A percentile compares a stretch with the other conserved stretches of the same genome.
Evolutionary conservation across 148 eudicot genomes (phyloP).

Genomic region (Amaranthus palmeri): DNA sequence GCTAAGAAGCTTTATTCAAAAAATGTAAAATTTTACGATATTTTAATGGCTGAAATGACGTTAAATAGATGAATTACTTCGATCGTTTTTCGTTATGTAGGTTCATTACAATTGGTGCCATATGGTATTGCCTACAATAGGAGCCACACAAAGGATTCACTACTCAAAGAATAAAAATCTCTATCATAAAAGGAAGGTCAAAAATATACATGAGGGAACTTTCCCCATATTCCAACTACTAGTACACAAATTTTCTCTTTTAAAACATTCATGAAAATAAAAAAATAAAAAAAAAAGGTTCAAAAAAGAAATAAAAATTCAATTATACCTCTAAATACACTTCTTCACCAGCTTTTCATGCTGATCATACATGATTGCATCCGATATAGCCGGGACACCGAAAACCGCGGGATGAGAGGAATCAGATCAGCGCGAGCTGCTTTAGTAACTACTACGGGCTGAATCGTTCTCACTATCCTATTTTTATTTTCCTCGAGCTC

Average conservation of each 20-base stretch:
- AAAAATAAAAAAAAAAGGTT: not conserved
- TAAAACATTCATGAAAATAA: not conserved
- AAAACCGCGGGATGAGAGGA: not conserved
- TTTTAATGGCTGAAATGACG: too few relatives aligned
- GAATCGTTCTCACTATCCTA: conserved; percentile 8
- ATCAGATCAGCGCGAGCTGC: conserved; percentile 11
- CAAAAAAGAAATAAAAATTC: conserved; percentile 3
- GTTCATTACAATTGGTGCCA: too few relatives aligned
- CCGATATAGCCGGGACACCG: not conserved
- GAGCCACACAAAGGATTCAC: too few relatives aligned
- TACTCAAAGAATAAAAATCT: conserved; percentile 26
- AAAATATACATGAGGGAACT: conserved; percentile 23
- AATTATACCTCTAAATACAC: conserved; percentile 33
- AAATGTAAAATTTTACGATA: too few relatives aligned
- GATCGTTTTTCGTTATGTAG: too few relatives aligned
- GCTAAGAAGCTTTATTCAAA: too few relatives aligned
- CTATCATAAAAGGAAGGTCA: conserved; percentile 23
- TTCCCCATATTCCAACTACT: conserved; percentile 27
- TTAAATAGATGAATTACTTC: too few relatives aligned
- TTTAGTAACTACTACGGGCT: conserved; percentile 9
- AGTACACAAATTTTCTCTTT: conserved; percentile 13
- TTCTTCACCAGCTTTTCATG: conserved; percentile 9
- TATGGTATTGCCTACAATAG: too few relatives aligned
- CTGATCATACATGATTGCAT: not conserved
- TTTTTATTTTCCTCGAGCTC: conserved; percentile 31